Evolutionary conservation across 768 basidiomycete genomes (phyloP).

Genomic region (Psilocybe tampanensis): DNA sequence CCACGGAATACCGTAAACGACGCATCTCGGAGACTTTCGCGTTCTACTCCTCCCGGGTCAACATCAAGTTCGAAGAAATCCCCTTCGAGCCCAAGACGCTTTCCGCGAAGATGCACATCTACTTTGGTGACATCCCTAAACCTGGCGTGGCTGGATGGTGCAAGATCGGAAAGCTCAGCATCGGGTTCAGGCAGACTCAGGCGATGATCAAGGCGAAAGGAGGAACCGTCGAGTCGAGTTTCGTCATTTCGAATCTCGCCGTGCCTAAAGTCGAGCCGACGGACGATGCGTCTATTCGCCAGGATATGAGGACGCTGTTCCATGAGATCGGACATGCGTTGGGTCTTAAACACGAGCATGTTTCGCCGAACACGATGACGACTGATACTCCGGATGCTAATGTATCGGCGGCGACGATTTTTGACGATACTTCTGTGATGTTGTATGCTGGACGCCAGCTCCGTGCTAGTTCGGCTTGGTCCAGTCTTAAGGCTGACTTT

Average conservation of each 20-base stretch:
- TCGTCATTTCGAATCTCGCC: neutral
- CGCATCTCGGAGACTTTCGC: neutral
- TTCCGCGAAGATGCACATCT: neutral
- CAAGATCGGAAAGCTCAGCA: neutral
- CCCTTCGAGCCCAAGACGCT: neutral
- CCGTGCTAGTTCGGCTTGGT: neutral
- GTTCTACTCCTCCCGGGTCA: neutral
- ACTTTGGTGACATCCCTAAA: neutral
- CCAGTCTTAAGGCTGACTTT: neutral
- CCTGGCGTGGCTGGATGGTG: neutral
- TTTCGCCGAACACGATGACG: neutral
- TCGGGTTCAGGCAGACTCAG: neutral
- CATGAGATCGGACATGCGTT: neutral
- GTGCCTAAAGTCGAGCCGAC: neutral
- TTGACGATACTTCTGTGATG: neutral
- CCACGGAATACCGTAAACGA: neutral
- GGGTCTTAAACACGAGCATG: neutral
- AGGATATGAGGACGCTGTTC: neutral
- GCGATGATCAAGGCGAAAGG: neutral
- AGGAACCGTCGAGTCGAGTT: constrained; percentile 4
- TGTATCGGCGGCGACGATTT: neutral
- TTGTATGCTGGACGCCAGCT: neutral
- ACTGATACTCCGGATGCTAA: neutral
- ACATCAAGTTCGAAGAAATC: neutral
- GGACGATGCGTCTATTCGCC: neutral